Evolutionary conservation across 2,329 filamentous ascomycete species (phyloP), one percentile per base, ranked within the genome.

Genomic region (Lachnellula subtilissima): DNA sequence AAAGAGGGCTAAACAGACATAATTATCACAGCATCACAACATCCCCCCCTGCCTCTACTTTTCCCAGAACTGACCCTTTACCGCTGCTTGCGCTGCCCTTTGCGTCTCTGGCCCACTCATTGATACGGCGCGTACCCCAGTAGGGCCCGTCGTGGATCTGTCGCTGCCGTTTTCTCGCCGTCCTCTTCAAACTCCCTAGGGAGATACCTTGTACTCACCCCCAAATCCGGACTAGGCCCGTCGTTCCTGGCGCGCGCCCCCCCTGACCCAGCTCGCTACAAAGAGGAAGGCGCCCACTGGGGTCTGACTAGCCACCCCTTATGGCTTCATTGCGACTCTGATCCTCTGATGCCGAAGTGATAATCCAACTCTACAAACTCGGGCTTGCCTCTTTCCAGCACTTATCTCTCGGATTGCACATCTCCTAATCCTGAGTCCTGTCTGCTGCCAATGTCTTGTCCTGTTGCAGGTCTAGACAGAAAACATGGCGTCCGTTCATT

Each of bases 401-500:
- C 28, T 23, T 54, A 39, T 57, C 55, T 48, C 53, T 32, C 19
- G 50, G 57, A 62, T 55, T 64, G 62, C 62, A 62, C 64, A 64
- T 65, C 56, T 32, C 28, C 28, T 32, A 32, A 32, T 32, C 28
- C 28, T 11, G 9, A 32, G 28, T 62, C 57, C 50, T 58, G 42
- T 48, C 48, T 14, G 35, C 54, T 50, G 45, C 61, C 61, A 65
- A 66, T 64, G 64, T 63, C 59, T 59, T 57, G 54, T 57, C 51
- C 39, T 57, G 48, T 52, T 51, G 32, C 53, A 49, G 22, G 61
- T 50, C 52, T 36, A 54, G 45, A 54, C 47, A 59, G 52, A 58
- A 64, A 59, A 61, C 46, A 68, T 67, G 66, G 63, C 61, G 46
- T 62, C 54, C 59, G 56, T 57, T 49, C 48, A 54, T 51, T 54